Base-by-base conservation (phyloP, 2,329 filamentous ascomycete species). In the Pseudogymnoascus destructans region DNA sequence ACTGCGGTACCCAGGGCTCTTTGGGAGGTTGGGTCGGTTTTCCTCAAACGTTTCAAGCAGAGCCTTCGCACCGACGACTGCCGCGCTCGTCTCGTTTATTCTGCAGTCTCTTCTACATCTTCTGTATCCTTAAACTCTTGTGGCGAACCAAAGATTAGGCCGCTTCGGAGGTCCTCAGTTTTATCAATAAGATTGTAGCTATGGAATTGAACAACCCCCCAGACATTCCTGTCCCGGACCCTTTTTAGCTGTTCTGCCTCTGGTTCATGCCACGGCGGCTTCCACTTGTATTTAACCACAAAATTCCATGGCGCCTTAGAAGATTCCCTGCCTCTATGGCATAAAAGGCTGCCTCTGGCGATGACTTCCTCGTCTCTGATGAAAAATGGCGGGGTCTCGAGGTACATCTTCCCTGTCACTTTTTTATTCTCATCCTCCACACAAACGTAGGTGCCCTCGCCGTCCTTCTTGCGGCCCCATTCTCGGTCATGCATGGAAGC, bases 241-340 rank as follows among this genome's bases (percentile, higher is more conserved):
- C 68, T 49, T 40, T 59, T 65, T 19, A 71, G 62, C 57, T 71
- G 64, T 61, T 70, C 67, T 19, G 68, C 63, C 60, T 72, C 70
- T 1, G 66, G 62, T 58, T 65, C 66, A 0, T 65, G 61, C 46
- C 63, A 64, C 3, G 62, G 65, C 66, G 65, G 68, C 17, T 69
- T 68, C 69, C 69, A 71, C 58, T 68, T 70, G 58, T 69, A 68
- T 57, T 71, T 71, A 21, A 71, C 35, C 57, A 66, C 64, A 59
- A 63, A 64, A 54, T 63, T 56, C 66, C 66, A 71, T 62, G 32
- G 59, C 60, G 61, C 49, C 3, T 67, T 68, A 52, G 58, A 58
- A 33, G 61, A 59, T 25, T 25, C 60, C 63, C 59, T 68, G 46
- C 66, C 66, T 35, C 65, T 63, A 58, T 71, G 70, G 59, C 68